These are phyloP conservation scores for Tricholoma sp. DNA, from an alignment of 768 basidiomycete species.

Conservation along the genomic window DNA sequence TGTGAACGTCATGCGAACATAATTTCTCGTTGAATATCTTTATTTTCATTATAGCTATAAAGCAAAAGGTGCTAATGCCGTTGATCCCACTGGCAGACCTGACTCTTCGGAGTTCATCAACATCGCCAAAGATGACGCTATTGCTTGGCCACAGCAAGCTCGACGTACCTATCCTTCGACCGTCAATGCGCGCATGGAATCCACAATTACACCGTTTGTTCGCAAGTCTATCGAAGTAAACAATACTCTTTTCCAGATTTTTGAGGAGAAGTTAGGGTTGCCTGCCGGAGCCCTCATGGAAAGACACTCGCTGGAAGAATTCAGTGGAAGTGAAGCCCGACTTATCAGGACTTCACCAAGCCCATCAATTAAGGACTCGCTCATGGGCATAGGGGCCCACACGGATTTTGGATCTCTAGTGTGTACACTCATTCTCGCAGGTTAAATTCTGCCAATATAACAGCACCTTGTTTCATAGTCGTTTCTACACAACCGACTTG, in stretches of 20 bases:
- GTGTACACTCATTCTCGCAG: constrained; percentile 9
- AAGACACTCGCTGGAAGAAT: constrained; percentile 39
- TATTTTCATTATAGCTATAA: constrained; percentile 43
- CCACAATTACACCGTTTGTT: constrained; percentile 49
- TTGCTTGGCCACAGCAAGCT: constrained; percentile 50
- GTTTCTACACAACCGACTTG: constrained; percentile 65
- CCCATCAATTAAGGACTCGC: constrained; percentile 29
- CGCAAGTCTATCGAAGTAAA: constrained; percentile 54
- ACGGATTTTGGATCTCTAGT: constrained; percentile 73
- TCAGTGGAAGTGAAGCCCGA: constrained; percentile 55
- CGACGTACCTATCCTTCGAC: constrained; percentile 55
- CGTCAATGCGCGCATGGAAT: constrained; percentile 40
- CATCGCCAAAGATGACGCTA: constrained; percentile 62
- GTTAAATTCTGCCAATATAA: constrained; percentile 25
- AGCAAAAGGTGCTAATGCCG: constrained; percentile 55
- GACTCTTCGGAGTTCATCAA: constrained; percentile 65
- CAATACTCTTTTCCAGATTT: constrained; percentile 44
- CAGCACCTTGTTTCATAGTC: constrained; percentile 36
- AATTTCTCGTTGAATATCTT: background rate
- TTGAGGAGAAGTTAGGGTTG: constrained; percentile 53
- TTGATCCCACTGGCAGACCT: constrained; percentile 50
- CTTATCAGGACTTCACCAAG: constrained; percentile 45
- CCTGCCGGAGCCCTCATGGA: constrained; percentile 40
- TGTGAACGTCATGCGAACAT: background rate
- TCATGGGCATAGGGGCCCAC: constrained; percentile 63